Conservation (phyloP, 225 moss, liverwort and hornwort species). For the Lunularia cruciata region DNA sequence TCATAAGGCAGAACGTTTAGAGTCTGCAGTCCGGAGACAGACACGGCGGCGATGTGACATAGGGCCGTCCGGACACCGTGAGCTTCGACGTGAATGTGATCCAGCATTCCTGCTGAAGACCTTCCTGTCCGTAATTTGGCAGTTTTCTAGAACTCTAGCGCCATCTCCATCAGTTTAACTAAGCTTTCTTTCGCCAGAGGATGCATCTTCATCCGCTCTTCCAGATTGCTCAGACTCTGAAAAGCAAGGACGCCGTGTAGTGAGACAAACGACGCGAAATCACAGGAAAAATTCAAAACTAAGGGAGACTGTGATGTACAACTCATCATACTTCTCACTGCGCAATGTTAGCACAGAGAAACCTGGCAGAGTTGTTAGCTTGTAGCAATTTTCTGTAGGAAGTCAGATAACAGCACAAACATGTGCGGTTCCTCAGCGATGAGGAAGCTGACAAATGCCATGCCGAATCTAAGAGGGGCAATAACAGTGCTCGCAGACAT, state of each 20-base stretch:
- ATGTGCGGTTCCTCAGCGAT: conserved; percentile 6
- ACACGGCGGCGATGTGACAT: conserved; percentile 68
- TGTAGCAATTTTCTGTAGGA: conserved; percentile 32
- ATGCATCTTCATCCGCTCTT: conserved; percentile 25
- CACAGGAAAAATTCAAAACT: no score
- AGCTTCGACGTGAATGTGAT: conserved; percentile 71
- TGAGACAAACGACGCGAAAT: no score
- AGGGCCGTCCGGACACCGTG: conserved; percentile 63
- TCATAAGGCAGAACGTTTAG: conserved; percentile 86
- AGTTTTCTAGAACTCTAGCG: conserved; percentile 71
- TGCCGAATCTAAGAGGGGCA: background rate
- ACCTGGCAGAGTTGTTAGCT: conserved; percentile 52
- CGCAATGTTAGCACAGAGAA: conserved; percentile 55
- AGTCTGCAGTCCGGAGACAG: conserved; percentile 66
- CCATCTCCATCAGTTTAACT: conserved; percentile 63
- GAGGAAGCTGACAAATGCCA: background rate
- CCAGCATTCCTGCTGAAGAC: conserved; percentile 80
- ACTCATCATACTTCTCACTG: conserved; percentile 60
- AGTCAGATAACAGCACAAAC: conserved; percentile 13
- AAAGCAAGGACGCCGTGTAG: background rate
- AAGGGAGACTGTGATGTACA: no score
- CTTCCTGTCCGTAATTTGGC: conserved; percentile 83
- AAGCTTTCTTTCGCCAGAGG: conserved; percentile 55
- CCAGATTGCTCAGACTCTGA: background rate
- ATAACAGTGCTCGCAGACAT: background rate